Evolutionary conservation across 129 eudicot species (phyloP), one percentile per base, ranked within the genome.

Genomic region (Sambucus nigra): DNA sequence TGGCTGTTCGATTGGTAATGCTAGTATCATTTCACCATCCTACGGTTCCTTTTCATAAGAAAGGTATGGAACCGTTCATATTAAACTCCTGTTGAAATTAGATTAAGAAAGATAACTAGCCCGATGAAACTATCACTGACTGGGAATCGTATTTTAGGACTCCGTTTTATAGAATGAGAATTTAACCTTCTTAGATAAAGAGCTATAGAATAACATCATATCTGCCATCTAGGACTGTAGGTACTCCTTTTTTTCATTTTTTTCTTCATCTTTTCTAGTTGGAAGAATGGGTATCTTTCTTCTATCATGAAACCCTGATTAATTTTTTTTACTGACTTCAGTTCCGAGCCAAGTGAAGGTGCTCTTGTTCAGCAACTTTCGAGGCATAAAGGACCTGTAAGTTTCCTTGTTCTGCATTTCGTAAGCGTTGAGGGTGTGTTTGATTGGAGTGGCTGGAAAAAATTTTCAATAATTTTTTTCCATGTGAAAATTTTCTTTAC

Each of bases 351-450:
- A 58, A 69, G 55, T 61, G 92, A 73, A 42, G 46, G 74, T 65
- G 82, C 97, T 45, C 70, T 84, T 47, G 65, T 88, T 53, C 63
- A 69, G 31, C 81, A 73, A 60, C 75, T 88, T 55, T 66, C 97
- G 17, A 70, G 74, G 60, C 97, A 88, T 56, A 78, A 38, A 62
- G 97, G 97, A 51, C 92, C 94, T 51, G 97, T 88, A 76, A 80
- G 97, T 67, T 39, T 38, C 26, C 17, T 17, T 16, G 29, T 50
- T 56, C 56, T 40, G 60, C 45, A 53, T 33, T 17, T 52, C 38
- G 29, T 26, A 45, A 55, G 39, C 17, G n/a, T n/a, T n/a, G n/a
- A n/a, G n/a, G n/a, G n/a, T n/a, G n/a, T n/a, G n/a, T n/a, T n/a
- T n/a, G n/a, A n/a, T n/a, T n/a, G n/a, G n/a, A n/a, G n/a, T n/a